Percentiles rank a stretch among this genome's conserved stretches.
These are phyloP conservation scores for Lecanicillium sp. DNA, from an alignment of 2,329 filamentous ascomycete species.

Conservation along the genomic window DNA sequence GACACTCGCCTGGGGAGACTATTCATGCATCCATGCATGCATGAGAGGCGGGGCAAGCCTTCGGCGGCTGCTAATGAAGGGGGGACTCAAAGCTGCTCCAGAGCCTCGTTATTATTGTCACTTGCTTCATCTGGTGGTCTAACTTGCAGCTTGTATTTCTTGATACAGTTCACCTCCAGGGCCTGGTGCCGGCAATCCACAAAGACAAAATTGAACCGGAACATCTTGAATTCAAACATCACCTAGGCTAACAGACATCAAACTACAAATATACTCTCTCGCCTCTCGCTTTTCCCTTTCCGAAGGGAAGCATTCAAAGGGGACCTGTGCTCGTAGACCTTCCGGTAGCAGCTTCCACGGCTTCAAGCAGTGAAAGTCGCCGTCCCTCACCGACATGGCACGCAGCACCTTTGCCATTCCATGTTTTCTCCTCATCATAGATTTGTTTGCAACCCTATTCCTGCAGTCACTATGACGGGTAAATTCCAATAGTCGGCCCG, in stretches of 20 bases:
- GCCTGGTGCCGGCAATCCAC: too few species aligned
- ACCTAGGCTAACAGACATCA: not conserved
- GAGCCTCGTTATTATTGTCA: too few species aligned
- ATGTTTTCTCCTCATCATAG: not conserved
- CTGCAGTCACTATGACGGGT: not conserved
- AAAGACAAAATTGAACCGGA: too few species aligned
- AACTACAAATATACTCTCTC: not conserved
- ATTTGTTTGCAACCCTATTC: not conserved
- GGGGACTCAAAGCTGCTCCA: too few species aligned
- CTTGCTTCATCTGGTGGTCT: too few species aligned
- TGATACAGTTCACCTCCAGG: too few species aligned
- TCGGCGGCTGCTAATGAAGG: not conserved
- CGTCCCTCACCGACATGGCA: not conserved
- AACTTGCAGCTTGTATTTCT: not conserved
- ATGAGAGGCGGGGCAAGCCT: too few species aligned
- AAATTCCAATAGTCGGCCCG: not conserved
- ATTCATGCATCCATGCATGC: too few species aligned
- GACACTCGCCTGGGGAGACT: too few species aligned
- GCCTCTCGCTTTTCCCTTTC: not conserved
- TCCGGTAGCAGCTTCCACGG: not conserved
- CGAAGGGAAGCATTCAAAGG: not conserved
- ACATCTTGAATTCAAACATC: too few species aligned
- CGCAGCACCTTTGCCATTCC: not conserved
- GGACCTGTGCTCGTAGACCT: not conserved
- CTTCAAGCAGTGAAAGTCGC: not conserved